phyloP scores from a whole-genome alignment of 768 basidiomycete species.

The Flagelloscypha sp. region DNA sequence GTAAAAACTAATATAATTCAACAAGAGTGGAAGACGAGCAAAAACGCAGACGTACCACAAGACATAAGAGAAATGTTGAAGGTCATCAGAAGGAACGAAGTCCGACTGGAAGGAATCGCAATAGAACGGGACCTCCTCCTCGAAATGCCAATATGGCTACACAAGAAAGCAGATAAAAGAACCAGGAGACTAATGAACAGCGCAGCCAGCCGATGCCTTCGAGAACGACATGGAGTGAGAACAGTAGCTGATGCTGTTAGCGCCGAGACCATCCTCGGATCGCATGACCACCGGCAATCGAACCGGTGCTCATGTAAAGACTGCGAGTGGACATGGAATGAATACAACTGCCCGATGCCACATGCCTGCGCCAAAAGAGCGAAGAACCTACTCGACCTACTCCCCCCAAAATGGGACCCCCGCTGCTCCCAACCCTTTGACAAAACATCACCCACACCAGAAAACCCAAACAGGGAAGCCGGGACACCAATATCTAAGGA shows the following conservation, averaged over 20 bases:
- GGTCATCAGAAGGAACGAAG: constrained; percentile 14
- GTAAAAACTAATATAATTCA: neutral
- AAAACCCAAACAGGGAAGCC: no score
- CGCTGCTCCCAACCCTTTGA: constrained; percentile 3
- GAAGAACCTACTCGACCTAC: constrained; percentile 9
- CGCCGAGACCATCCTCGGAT: neutral
- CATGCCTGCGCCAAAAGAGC: constrained; percentile 11
- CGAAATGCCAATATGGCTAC: constrained; percentile 25
- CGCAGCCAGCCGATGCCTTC: constrained; percentile 10
- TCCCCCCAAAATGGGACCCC: constrained; percentile 17
- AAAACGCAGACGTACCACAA: constrained; percentile 6
- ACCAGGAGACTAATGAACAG: constrained; percentile 2
- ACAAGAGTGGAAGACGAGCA: constrained; percentile 4
- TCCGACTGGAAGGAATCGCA: constrained; percentile 9
- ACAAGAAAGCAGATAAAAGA: constrained; percentile 11
- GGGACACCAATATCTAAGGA: neutral
- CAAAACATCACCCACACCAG: neutral
- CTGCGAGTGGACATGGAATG: neutral
- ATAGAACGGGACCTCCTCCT: constrained; percentile 7
- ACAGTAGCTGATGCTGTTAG: constrained; percentile 7
- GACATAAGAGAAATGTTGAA: constrained; percentile 12
- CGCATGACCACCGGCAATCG: constrained; percentile 5
- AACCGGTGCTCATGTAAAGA: neutral
- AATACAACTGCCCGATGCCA: constrained; percentile 10
- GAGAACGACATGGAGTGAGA: constrained; percentile 8